Evolutionary conservation across 2,329 filamentous ascomycete species (phyloP).

Genomic region (Incumbomyces delicatus): DNA sequence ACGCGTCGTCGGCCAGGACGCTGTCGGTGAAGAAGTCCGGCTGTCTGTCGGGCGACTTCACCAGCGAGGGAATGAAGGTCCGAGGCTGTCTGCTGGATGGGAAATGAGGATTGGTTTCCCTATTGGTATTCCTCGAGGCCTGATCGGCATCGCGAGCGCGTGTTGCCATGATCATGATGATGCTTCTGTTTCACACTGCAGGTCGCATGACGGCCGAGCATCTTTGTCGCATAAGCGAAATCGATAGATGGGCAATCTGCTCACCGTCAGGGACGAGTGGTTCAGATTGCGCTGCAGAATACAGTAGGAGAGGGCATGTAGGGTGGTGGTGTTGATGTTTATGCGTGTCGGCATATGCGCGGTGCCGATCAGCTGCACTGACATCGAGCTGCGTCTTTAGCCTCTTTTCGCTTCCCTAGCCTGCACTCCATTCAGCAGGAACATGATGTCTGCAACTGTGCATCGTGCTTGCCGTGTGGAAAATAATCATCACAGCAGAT

Average conservation of each 20-base stretch:
- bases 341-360: neutral
- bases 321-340: neutral
- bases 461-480: neutral
- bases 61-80: conserved; percentile 2
- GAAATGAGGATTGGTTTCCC: neutral
- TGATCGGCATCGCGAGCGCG: neutral
- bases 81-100: neutral
- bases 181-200: neutral
- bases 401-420: no score
- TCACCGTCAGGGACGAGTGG: neutral
- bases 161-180: conserved; percentile 3
- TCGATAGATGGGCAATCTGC: neutral
- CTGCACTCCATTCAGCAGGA: neutral
- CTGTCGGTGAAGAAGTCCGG: conserved; percentile 22
- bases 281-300: neutral
- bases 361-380: no score
- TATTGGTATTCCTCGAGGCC: neutral
- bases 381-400: no score
- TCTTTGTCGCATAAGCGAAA: conserved; percentile 2
- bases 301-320: no score
- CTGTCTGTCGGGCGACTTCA: conserved; percentile 5
- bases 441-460: neutral
- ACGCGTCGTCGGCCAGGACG: conserved; percentile 16
- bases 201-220: neutral
- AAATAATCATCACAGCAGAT: neutral